Conservation (phyloP, 1,284 basidiomycete species). For the Apiotrichum montevideense region DNA sequence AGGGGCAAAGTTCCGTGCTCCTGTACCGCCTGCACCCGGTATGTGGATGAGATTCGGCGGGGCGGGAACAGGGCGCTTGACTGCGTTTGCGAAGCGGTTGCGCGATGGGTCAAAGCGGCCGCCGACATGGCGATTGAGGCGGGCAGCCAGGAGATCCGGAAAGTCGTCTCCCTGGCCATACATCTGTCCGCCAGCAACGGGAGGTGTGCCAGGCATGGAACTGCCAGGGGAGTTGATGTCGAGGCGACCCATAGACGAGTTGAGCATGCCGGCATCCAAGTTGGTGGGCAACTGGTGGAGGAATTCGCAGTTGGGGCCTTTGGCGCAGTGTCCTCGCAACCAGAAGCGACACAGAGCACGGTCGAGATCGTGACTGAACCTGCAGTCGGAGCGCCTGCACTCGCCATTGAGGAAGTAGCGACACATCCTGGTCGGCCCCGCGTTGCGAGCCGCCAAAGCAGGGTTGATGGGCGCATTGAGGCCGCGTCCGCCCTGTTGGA, state of each 20-base stretch:
- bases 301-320: slow-evolving; percentile 72
- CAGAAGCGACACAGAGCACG: slow-evolving; percentile 94
- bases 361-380: slow-evolving; percentile 90
- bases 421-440: slow-evolving; percentile 61
- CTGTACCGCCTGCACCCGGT: not conserved
- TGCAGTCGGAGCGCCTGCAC: slow-evolving; percentile 90
- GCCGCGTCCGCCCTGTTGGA: slow-evolving; percentile 37
- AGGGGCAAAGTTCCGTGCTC: slow-evolving; percentile 30
- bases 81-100: slow-evolving; percentile 65
- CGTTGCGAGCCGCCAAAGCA: slow-evolving; percentile 25
- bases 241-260: slow-evolving; percentile 63
- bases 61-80: slow-evolving; percentile 39
- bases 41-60: slow-evolving; percentile 21
- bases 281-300: slow-evolving; percentile 74
- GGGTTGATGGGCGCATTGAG: slow-evolving; percentile 31
- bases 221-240: slow-evolving; percentile 53
- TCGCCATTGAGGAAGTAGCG: slow-evolving; percentile 95
- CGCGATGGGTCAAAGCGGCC: slow-evolving; percentile 63
- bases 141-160: slow-evolving; percentile 55
- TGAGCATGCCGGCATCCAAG: slow-evolving; percentile 46
- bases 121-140: slow-evolving; percentile 41
- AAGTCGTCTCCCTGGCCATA: slow-evolving; percentile 68
- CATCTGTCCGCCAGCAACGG: slow-evolving; percentile 6
- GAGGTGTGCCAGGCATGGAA: slow-evolving; percentile 31
- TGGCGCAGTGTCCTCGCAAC: slow-evolving; percentile 92